Evolutionary conservation across 371 early-diverging fungal genomes (phyloP).

Genomic region (Mucor racemosus): DNA sequence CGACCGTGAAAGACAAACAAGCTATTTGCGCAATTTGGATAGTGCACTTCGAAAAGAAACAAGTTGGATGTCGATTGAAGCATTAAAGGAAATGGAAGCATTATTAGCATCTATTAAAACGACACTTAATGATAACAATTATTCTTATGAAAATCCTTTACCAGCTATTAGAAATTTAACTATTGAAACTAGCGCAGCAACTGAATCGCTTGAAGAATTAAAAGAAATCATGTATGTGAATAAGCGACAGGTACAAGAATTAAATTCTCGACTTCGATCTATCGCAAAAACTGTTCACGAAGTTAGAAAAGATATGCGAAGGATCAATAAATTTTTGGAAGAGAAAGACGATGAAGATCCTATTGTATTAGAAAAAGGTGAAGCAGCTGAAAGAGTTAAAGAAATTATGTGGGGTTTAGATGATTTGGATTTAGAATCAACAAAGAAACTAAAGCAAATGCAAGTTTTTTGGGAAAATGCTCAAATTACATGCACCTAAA

Average conservation of each 20-base stretch:
- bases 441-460: constrained; percentile 48
- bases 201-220: constrained; percentile 55
- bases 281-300: constrained; percentile 61
- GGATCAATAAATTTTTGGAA: constrained; percentile 52
- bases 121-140: constrained; percentile 43
- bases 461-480: constrained; percentile 51
- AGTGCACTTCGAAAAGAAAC: constrained; percentile 46
- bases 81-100: constrained; percentile 41
- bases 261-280: constrained; percentile 47
- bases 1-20: constrained; percentile 55
- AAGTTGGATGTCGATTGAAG: constrained; percentile 42
- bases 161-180: constrained; percentile 43
- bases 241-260: constrained; percentile 54
- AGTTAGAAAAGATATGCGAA: constrained; percentile 55
- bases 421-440: constrained; percentile 48
- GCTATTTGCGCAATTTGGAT: constrained; percentile 43
- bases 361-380: constrained; percentile 54
- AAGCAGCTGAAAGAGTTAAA: constrained; percentile 53
- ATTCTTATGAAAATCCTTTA: constrained; percentile 48
- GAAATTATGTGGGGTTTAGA: constrained; percentile 62
- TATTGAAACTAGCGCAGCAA: constrained; percentile 46
- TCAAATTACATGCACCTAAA: constrained; percentile 17
- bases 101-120: constrained; percentile 38
- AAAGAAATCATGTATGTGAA: constrained; percentile 60
- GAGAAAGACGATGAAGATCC: constrained; percentile 59